A percentile compares a stretch with the other conserved stretches of the same genome.
Conservation (phyloP, 768 basidiomycete species). For the Gloeostereum incarnatum region DNA sequence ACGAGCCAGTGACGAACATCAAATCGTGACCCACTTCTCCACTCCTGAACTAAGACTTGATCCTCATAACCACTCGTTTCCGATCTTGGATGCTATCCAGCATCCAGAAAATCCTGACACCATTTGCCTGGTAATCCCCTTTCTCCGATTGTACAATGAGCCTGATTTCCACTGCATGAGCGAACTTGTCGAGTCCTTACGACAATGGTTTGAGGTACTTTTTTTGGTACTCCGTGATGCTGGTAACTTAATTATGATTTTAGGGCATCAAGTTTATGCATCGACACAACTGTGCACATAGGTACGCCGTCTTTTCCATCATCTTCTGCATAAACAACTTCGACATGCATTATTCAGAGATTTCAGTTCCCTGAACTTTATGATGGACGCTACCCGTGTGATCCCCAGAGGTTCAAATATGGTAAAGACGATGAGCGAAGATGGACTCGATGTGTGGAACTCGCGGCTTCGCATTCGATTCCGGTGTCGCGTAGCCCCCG, state of each 20-base stretch:
- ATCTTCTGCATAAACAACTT: not conserved
- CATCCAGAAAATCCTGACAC: slow-evolving; percentile 4
- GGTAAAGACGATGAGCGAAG: too few relatives aligned
- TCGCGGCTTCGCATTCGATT: too few relatives aligned
- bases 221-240: too few relatives aligned
- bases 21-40: slow-evolving; percentile 5
- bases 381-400: too few relatives aligned
- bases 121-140: slow-evolving; percentile 10
- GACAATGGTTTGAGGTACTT: slow-evolving; percentile 12
- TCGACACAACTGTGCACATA: slow-evolving; percentile 6
- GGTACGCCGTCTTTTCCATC: slow-evolving; percentile 1
- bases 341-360: too few relatives aligned
- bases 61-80: slow-evolving; percentile 9
- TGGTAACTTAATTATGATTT: not conserved
- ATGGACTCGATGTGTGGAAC: too few relatives aligned
- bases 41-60: slow-evolving; percentile 2
- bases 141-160: slow-evolving; percentile 4
- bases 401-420: too few relatives aligned
- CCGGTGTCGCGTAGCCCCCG: too few relatives aligned
- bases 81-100: slow-evolving; percentile 8
- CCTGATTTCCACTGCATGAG: slow-evolving; percentile 7
- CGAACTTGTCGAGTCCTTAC: slow-evolving; percentile 9
- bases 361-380: too few relatives aligned
- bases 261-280: slow-evolving; percentile 11
- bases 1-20: not conserved